These are phyloP conservation scores for Phytophthora syringae DNA, from an alignment of 352 stramenopile genomes.

Conservation along the genomic window DNA sequence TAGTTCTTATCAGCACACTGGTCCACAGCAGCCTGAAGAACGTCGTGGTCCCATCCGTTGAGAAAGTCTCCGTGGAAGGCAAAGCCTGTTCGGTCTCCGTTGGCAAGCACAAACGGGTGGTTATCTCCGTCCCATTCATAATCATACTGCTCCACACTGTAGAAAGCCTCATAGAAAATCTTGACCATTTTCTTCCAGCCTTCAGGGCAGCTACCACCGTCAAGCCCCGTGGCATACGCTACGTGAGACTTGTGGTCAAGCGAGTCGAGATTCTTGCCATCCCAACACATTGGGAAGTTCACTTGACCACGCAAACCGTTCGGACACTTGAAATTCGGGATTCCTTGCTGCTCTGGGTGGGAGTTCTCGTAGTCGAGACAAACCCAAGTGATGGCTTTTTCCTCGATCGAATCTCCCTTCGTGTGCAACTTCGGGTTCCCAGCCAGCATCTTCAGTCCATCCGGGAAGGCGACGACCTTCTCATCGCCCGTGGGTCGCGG, in stretches of 20 bases:
- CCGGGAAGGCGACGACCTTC: conserved; percentile 51
- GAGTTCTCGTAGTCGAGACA: conserved; percentile 57
- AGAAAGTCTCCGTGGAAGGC: conserved; percentile 65
- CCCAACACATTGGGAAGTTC: conserved; percentile 67
- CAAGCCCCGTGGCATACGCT: conserved; percentile 49
- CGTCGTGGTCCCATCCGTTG: conserved; percentile 51
- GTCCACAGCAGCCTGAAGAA: conserved; percentile 52
- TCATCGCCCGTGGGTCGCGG: conserved; percentile 38
- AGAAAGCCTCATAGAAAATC: conserved; percentile 67
- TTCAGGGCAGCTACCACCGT: conserved; percentile 44
- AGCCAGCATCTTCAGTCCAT: conserved; percentile 57
- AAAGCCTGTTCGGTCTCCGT: conserved; percentile 53
- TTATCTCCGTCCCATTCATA: conserved; percentile 52
- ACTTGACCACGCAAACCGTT: conserved; percentile 55
- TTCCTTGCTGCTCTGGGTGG: conserved; percentile 47
- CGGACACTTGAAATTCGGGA: conserved; percentile 53
- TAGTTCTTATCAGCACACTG: conserved; percentile 56
- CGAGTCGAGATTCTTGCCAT: conserved; percentile 54
- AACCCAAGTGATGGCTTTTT: conserved; percentile 53
- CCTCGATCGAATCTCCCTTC: conserved; percentile 42
- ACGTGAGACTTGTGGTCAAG: conserved; percentile 59
- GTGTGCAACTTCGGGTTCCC: conserved; percentile 44
- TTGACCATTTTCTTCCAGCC: conserved; percentile 66
- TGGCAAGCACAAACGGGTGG: conserved; percentile 60
- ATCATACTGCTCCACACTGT: conserved; percentile 54